These are phyloP conservation scores for Quercus wislizeni DNA, from an alignment of 306 rosid genomes.

Conservation along the genomic window DNA sequence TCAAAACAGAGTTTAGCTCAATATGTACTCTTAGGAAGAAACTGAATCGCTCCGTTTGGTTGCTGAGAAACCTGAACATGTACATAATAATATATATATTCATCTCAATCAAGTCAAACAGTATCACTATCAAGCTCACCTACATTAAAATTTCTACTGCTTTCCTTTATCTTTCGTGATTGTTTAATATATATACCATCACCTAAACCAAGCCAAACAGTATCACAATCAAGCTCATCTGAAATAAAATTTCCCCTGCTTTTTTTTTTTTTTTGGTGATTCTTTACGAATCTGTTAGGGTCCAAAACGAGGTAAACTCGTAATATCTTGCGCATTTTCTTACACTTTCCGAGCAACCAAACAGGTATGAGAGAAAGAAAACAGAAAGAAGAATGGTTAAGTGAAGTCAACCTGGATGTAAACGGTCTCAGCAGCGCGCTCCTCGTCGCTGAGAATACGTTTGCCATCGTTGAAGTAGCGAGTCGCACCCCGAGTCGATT, in stretches of 20 bases:
- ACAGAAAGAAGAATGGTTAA: background rate
- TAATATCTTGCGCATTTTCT: background rate
- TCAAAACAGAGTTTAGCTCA: background rate
- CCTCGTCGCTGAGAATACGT: slow-evolving; percentile 72
- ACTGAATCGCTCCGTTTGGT: background rate
- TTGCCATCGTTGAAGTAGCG: slow-evolving; percentile 60
- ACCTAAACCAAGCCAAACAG: too few species aligned
- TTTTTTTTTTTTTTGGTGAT: too few species aligned
- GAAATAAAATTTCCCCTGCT: too few species aligned
- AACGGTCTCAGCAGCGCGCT: slow-evolving; percentile 80
- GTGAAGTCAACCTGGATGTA: slow-evolving; percentile 61
- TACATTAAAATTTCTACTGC: background rate
- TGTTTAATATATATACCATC: too few species aligned
- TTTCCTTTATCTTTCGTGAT: background rate
- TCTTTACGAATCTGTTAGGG: too few species aligned
- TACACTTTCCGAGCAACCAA: background rate
- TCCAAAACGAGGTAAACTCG: background rate
- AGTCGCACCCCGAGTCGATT: slow-evolving; percentile 48
- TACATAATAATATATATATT: background rate
- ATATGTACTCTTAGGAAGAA: background rate
- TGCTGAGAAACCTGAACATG: background rate
- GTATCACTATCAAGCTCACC: background rate
- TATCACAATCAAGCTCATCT: too few species aligned
- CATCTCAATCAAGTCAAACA: background rate
- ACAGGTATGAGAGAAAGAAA: background rate